Base-by-base conservation (phyloP, 129 eudicot species). In the Artemisia annua region DNA sequence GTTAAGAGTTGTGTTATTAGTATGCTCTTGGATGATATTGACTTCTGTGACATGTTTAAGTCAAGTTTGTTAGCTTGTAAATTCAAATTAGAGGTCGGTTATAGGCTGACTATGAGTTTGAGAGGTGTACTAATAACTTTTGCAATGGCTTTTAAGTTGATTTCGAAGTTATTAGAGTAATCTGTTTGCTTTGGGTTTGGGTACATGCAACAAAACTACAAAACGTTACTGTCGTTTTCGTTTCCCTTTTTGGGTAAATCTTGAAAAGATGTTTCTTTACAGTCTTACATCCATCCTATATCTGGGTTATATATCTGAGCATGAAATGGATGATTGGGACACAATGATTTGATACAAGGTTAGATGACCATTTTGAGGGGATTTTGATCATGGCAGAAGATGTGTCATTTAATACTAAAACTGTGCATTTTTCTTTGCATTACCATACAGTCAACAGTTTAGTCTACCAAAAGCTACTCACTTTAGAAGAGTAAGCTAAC, bases 61-160 rank as follows among this genome's bases (percentile, higher is more conserved):
- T 70, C 54, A 69, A 50, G 11, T 69, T 60, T 61, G 48, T 57
- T 77, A 61, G 65, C 54, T 69, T 54, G 11, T 48, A 55, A 46
- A 20, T 66, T 66, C 18, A 32, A 66, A 66, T 48, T 66, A 66
- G 55, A 52, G 22, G n/a, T n/a, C n/a, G n/a, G n/a, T n/a, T n/a
- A n/a, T n/a, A n/a, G n/a, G n/a, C n/a, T n/a, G n/a, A 20, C 22
- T 20, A 20, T 3, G 17, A 12, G 17, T 7, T 52, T 52, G 17
- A 52, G 57, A 52, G 57, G 57, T 15, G n/a, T 52, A 2, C 57
- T 52, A 52, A 52, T 12, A 16, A 12, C 30, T 28, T 30, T 62
- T n/a, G 11, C 46, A 62, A n/a, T 17, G 52, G 16, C 17, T 64
- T 16, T 63, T 3, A 16, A 44, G 8, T 20, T 20, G 3, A 60